Percentiles rank a stretch among this genome's conserved stretches.
Evolutionary conservation across 108 stramenopile species (phyloP).

Genomic region (Epithemia pelagica): DNA sequence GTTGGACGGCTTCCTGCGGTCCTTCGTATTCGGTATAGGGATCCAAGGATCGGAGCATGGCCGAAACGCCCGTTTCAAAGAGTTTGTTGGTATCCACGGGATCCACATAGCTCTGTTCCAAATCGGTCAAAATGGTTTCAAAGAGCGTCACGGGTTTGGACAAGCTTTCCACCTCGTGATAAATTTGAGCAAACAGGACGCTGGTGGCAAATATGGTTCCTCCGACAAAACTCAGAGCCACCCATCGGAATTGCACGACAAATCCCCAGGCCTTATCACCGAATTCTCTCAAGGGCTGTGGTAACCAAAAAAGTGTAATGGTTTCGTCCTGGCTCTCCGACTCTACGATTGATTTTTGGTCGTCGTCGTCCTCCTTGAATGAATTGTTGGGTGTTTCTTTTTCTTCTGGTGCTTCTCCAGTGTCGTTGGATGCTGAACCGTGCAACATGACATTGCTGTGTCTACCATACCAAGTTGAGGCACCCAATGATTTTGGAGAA

Average conservation of each 20-base stretch:
- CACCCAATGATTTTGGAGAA: no score
- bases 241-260: neutral
- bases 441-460: no score
- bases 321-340: no score
- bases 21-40: slow-evolving; percentile 96
- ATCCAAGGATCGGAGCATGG: slow-evolving; percentile 90
- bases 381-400: no score
- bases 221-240: slow-evolving; percentile 22
- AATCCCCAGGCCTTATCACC: neutral
- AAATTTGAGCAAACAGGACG: slow-evolving; percentile 46
- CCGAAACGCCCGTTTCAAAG: slow-evolving; percentile 87
- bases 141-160: slow-evolving; percentile 74
- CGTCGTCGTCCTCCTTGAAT: no score
- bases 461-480: no score
- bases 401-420: no score
- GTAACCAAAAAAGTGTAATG: no score
- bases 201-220: slow-evolving; percentile 34
- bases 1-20: slow-evolving; percentile 57
- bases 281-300: neutral
- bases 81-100: slow-evolving; percentile 82
- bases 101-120: slow-evolving; percentile 76
- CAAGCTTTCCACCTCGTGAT: slow-evolving; percentile 33
- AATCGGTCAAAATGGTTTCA: slow-evolving; percentile 74
- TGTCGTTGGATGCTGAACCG: no score
- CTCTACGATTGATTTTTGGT: no score